phyloP scores from a whole-genome alignment of 2,329 filamentous ascomycete species.

The Penicillium sp. region DNA sequence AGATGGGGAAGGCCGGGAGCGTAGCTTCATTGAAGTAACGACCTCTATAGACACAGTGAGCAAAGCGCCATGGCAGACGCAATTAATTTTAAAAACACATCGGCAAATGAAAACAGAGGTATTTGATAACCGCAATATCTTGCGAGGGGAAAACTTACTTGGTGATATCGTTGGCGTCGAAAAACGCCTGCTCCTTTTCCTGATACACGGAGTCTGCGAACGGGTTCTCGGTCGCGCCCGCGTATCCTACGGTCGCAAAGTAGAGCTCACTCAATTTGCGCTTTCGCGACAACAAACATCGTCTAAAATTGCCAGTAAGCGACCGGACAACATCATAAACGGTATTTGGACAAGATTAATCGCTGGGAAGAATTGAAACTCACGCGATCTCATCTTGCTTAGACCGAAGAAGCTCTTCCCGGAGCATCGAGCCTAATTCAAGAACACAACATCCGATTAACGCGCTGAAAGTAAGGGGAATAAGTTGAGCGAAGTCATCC shows the following conservation, averaged over 20 bases:
- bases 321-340: slow-evolving; percentile 32
- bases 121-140: slow-evolving; percentile 6
- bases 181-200: slow-evolving; percentile 57
- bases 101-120: background rate
- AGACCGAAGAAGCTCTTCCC: slow-evolving; percentile 55
- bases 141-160: slow-evolving; percentile 52
- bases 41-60: slow-evolving; percentile 49
- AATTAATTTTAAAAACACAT: background rate
- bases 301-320: slow-evolving; percentile 50
- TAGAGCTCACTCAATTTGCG: slow-evolving; percentile 89
- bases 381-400: slow-evolving; percentile 59
- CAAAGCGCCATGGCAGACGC: slow-evolving; percentile 5
- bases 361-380: slow-evolving; percentile 43
- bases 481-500: slow-evolving; percentile 47
- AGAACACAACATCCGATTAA: slow-evolving; percentile 56
- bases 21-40: slow-evolving; percentile 62
- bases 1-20: slow-evolving; percentile 49
- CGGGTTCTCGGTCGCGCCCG: slow-evolving; percentile 57
- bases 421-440: slow-evolving; percentile 55
- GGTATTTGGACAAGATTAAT: slow-evolving; percentile 25
- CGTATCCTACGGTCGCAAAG: slow-evolving; percentile 70
- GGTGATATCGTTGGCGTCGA: slow-evolving; percentile 62
- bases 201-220: slow-evolving; percentile 58
- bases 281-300: slow-evolving; percentile 78
- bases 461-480: slow-evolving; percentile 49